Percentiles rank a stretch among this genome's conserved stretches.
phyloP scores from a whole-genome alignment of 1,284 basidiomycete species.

The Clitocybe nebularis region DNA sequence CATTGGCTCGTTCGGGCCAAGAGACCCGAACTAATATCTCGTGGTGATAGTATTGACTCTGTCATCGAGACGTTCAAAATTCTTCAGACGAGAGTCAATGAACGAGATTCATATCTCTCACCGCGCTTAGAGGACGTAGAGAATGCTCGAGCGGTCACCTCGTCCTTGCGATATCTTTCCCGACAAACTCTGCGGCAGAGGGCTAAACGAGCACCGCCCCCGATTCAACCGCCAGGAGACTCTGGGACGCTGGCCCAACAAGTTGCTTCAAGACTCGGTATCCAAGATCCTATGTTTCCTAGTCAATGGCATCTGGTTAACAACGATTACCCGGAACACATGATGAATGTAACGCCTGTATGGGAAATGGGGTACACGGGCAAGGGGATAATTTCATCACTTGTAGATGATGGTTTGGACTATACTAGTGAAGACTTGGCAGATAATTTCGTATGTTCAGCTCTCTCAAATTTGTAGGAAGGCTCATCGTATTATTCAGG shows the following conservation, averaged over 20 bases:
- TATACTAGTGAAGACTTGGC: conserved; percentile 85
- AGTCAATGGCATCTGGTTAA: conserved; percentile 94
- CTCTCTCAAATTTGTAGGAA: not conserved
- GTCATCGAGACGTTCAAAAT: conserved; percentile 50
- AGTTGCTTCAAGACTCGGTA: conserved; percentile 61
- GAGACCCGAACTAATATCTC: conserved; percentile 32
- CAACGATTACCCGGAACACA: conserved; percentile 68
- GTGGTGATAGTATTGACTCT: conserved; percentile 40
- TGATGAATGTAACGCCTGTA: conserved; percentile 82
- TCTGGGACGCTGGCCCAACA: conserved; percentile 39
- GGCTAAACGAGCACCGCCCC: conserved; percentile 67
- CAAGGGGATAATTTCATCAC: conserved; percentile 80
- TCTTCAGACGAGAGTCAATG: conserved; percentile 37
- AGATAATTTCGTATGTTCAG: conserved; percentile 83
- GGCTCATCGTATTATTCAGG: conserved; percentile 43
- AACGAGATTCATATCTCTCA: conserved; percentile 19
- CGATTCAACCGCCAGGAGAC: conserved; percentile 32
- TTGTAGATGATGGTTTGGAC: conserved; percentile 97
- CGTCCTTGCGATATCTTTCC: conserved; percentile 54
- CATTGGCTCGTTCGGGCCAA: conserved; percentile 82
- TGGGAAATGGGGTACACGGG: conserved; percentile 89
- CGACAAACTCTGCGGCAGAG: conserved; percentile 62
- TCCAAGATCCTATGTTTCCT: conserved; percentile 85
- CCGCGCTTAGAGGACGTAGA: conserved; percentile 36
- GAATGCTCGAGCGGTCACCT: conserved; percentile 41